Evolutionary conservation across 352 stramenopile species (phyloP).

Genomic region (Pythium utonaiense): DNA sequence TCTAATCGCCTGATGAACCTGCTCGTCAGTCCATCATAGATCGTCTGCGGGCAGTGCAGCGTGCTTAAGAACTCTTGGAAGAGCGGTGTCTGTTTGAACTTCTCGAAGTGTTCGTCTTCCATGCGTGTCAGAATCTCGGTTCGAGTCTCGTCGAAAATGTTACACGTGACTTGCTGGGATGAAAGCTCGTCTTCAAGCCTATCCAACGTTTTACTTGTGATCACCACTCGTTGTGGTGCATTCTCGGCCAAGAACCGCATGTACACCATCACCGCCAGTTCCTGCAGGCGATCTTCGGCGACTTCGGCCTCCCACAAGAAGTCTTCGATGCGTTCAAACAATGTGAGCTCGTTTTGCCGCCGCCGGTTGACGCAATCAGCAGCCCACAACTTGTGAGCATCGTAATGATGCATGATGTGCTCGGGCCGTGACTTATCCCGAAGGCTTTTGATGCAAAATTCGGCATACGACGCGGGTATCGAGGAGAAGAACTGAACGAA

Average conservation of each 20-base stretch:
- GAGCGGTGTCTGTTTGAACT: constrained; percentile 39
- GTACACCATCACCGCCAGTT: constrained; percentile 57
- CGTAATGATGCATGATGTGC: constrained; percentile 72
- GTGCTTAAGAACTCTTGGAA: constrained; percentile 48
- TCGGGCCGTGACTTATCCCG: constrained; percentile 40
- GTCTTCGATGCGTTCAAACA: constrained; percentile 70
- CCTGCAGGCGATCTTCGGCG: constrained; percentile 45
- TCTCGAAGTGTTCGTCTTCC: constrained; percentile 43
- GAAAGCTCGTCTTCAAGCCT: constrained; percentile 44
- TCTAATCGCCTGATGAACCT: constrained; percentile 32
- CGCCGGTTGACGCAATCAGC: constrained; percentile 47
- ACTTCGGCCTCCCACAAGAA: constrained; percentile 57
- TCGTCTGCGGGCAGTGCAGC: constrained; percentile 40
- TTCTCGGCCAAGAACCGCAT: constrained; percentile 46
- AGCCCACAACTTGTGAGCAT: constrained; percentile 51
- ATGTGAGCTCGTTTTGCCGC: constrained; percentile 41
- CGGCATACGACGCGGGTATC: constrained; percentile 50
- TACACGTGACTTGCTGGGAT: constrained; percentile 31
- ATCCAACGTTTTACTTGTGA: constrained; percentile 27
- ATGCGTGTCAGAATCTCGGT: constrained; percentile 49
- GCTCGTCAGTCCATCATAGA: constrained; percentile 40
- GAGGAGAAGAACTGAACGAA: constrained; percentile 59
- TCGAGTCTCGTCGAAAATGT: constrained; percentile 40
- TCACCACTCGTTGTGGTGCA: constrained; percentile 29
- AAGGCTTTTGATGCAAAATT: constrained; percentile 71